Evolutionary conservation across 164 flowering plant species (phyloP).

Genomic region (Macadamia tetraphylla): DNA sequence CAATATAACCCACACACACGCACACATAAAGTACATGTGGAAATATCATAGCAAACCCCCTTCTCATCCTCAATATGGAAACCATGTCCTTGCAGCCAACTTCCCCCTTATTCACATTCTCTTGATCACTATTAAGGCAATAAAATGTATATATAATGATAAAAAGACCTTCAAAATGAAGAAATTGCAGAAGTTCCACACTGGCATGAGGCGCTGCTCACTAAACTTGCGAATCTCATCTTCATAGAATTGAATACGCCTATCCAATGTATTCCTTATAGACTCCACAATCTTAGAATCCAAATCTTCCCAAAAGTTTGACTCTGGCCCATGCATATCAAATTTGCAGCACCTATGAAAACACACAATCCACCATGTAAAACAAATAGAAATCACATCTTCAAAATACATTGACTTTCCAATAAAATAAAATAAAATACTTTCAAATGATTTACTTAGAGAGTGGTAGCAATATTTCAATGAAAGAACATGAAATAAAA

Average conservation of each 20-base stretch:
- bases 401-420: slow-evolving; percentile 4
- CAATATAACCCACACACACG: too few relatives aligned
- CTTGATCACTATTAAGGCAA: slow-evolving; percentile 1
- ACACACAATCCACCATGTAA: slow-evolving; percentile 1
- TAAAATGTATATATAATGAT: slow-evolving; percentile 1
- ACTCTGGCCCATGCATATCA: slow-evolving; percentile 75
- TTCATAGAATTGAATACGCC: slow-evolving; percentile 91
- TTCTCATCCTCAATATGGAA: background rate
- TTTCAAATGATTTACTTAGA: slow-evolving; percentile 3
- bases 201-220: slow-evolving; percentile 90
- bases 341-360: slow-evolving; percentile 80
- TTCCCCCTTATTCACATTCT: background rate
- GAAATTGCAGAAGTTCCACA: slow-evolving; percentile 94
- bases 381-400: background rate
- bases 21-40: too few relatives aligned
- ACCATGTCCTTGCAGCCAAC: slow-evolving; percentile 4
- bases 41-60: background rate
- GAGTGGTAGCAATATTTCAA: background rate
- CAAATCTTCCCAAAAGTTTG: slow-evolving; percentile 91
- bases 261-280: slow-evolving; percentile 84
- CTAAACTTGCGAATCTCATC: slow-evolving; percentile 97
- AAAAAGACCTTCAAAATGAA: slow-evolving; percentile 81
- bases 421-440: background rate
- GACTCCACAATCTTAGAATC: slow-evolving; percentile 82
- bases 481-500: background rate